Conservation (phyloP, 2,329 filamentous ascomycete genomes). For the Alternaria gansuensis region DNA sequence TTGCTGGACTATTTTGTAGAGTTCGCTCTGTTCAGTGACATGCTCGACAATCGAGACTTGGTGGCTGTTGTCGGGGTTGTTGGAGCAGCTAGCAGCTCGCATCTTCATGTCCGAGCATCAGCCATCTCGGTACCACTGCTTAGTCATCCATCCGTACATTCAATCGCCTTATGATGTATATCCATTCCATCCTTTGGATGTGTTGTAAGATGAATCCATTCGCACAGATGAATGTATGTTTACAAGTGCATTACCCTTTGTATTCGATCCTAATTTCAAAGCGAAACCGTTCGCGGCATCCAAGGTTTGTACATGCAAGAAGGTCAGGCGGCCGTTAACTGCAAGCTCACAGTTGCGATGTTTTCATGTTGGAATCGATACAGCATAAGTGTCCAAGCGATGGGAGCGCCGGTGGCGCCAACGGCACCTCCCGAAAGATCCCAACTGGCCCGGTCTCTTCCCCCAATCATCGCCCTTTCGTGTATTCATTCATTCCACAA, state of each 20-base stretch:
- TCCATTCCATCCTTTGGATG: fast-evolving
- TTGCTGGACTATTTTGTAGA: not conserved
- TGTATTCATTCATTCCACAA: not conserved
- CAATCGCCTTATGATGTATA: not conserved
- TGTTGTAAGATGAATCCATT: not conserved
- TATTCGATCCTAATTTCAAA: not conserved
- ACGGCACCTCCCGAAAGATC: not conserved
- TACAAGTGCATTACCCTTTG: no score
- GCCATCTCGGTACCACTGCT: conserved; percentile 19
- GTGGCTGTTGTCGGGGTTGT: not conserved
- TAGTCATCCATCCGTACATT: conserved; percentile 5
- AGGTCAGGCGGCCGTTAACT: not conserved
- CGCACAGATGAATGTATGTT: not conserved
- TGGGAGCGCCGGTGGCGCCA: no score
- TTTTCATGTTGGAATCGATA: not conserved
- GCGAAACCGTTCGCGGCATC: not conserved
- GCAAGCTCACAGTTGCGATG: not conserved
- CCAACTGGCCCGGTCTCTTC: not conserved
- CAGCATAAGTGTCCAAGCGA: not conserved
- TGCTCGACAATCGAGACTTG: conserved; percentile 5
- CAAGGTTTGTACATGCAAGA: not conserved
- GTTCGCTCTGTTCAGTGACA: not conserved
- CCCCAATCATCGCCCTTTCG: not conserved
- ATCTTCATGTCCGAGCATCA: conserved; percentile 16
- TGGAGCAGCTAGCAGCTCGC: not conserved